Evolutionary conservation across 441 rosid genomes (phyloP).

Genomic region (Croton setiger): DNA sequence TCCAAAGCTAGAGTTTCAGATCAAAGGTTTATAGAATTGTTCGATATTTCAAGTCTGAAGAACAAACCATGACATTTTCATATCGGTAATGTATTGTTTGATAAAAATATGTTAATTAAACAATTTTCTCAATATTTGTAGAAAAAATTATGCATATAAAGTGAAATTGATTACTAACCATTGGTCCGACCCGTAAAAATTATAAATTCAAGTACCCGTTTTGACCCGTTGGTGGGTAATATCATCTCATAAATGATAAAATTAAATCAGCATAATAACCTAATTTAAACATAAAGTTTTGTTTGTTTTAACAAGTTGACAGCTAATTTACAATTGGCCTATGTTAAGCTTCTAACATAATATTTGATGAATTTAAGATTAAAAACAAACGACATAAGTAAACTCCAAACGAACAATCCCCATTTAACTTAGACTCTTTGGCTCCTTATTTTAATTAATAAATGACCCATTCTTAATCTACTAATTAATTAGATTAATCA

Average conservation of each 20-base stretch:
- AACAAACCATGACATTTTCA: slow-evolving; percentile 44
- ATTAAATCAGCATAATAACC: too few relatives aligned
- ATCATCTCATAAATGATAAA: too few relatives aligned
- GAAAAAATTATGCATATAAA: too few relatives aligned
- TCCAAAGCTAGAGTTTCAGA: slow-evolving; percentile 56
- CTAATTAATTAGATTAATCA: too few relatives aligned
- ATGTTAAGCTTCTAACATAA: background rate
- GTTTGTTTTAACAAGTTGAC: slow-evolving; percentile 8
- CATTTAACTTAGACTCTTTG: background rate
- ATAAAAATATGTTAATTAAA: too few relatives aligned
- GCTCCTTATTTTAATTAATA: background rate
- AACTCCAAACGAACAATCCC: background rate
- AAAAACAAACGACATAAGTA: background rate
- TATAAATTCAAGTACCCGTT: too few relatives aligned
- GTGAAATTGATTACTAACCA: too few relatives aligned
- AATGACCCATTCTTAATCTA: background rate
- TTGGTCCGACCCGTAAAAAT: too few relatives aligned
- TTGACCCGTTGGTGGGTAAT: too few relatives aligned
- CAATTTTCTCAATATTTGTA: too few relatives aligned
- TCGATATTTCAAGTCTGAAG: slow-evolving; percentile 43
- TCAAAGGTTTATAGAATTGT: slow-evolving; percentile 55
- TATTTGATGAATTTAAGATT: slow-evolving; percentile 12
- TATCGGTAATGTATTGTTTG: too few relatives aligned
- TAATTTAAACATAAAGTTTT: too few relatives aligned
- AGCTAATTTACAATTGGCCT: background rate